These are phyloP conservation scores for Anacardium occidentale DNA, from an alignment of 345 rosid species.

Conservation along the genomic window DNA sequence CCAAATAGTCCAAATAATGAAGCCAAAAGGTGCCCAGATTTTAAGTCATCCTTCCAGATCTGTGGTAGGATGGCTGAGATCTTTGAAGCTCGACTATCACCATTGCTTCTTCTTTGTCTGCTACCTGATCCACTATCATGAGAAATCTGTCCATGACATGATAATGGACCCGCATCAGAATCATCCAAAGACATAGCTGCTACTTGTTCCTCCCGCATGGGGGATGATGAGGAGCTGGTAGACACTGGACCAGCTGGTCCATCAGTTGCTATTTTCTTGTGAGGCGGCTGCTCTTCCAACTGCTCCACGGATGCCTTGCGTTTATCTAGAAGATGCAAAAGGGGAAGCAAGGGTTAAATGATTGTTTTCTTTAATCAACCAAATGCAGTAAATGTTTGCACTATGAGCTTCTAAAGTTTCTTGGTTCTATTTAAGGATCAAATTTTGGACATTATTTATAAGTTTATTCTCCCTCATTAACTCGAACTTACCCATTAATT, in stretches of 20 bases:
- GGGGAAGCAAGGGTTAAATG: neutral
- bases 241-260: constrained; percentile 35
- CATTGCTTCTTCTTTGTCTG: constrained; percentile 29
- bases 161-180: constrained; percentile 32
- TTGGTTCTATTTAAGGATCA: neutral
- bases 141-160: constrained; percentile 40
- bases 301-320: constrained; percentile 47
- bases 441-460: neutral
- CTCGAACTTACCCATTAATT: neutral
- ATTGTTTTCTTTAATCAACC: neutral
- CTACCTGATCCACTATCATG: constrained; percentile 27
- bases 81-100: constrained; percentile 29
- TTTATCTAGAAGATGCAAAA: constrained; percentile 43
- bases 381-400: neutral
- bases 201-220: constrained; percentile 38
- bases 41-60: constrained; percentile 80
- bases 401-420: neutral
- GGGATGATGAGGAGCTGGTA: constrained; percentile 34
- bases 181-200: constrained; percentile 35
- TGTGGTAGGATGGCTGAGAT: constrained; percentile 53
- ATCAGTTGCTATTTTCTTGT: constrained; percentile 57
- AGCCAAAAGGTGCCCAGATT: constrained; percentile 60
- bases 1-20: constrained; percentile 69
- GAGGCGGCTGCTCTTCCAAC: constrained; percentile 41
- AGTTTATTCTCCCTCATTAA: neutral